These are phyloP conservation scores for Pyricularia sp. DNA, from an alignment of 2,329 filamentous ascomycete species.

Conservation along the genomic window DNA sequence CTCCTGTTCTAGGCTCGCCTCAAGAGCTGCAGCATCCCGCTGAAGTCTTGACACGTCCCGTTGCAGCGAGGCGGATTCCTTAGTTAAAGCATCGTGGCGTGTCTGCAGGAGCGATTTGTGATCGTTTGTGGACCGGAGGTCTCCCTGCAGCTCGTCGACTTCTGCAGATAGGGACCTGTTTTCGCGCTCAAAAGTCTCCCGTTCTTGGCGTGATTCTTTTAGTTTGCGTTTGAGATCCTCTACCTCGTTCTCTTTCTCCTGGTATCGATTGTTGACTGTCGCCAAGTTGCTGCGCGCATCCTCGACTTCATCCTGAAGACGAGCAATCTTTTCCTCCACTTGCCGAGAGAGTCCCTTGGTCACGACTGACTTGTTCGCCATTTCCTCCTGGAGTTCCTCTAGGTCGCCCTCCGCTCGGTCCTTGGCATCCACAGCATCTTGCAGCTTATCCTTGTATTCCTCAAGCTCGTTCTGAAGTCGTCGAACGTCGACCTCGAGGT, in stretches of 20 bases:
- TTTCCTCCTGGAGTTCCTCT: conserved; percentile 63
- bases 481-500: conserved; percentile 45
- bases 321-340: conserved; percentile 59
- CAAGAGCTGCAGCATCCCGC: conserved; percentile 35
- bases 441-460: conserved; percentile 43
- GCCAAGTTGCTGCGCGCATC: conserved; percentile 37
- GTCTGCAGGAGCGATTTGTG: conserved; percentile 63
- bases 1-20: conserved; percentile 40
- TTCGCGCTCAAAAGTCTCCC: conserved; percentile 27
- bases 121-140: conserved; percentile 44
- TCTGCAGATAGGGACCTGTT: conserved; percentile 33
- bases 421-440: conserved; percentile 44
- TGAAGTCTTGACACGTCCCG: conserved; percentile 47
- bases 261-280: conserved; percentile 41
- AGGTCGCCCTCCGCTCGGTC: conserved; percentile 49
- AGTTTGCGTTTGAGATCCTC: conserved; percentile 33
- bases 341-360: conserved; percentile 68
- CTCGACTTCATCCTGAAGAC: conserved; percentile 58
- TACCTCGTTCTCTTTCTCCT: conserved; percentile 35
- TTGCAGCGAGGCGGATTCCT: conserved; percentile 59
- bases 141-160: conserved; percentile 46
- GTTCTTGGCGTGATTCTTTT: conserved; percentile 32
- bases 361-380: conserved; percentile 69
- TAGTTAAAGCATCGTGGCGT: conserved; percentile 57
- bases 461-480: conserved; percentile 44